These are phyloP conservation scores for Prunus mume DNA, from an alignment of 306 rosid genomes.

Conservation along the genomic window DNA sequence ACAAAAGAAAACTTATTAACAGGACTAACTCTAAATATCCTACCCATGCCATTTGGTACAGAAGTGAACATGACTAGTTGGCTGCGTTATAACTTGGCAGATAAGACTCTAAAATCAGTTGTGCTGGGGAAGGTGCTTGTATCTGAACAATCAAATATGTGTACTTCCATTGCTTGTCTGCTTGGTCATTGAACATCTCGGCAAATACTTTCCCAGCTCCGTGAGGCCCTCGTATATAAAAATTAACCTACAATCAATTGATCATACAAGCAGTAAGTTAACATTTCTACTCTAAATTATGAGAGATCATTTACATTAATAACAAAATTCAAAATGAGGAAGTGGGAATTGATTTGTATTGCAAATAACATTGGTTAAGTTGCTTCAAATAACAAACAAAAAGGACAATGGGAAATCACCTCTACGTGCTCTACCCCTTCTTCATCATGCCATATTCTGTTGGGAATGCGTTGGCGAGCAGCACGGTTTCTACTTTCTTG, in stretches of 20 bases:
- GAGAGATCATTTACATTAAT: not conserved
- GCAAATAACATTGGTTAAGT: not conserved
- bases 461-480: conserved; percentile 95
- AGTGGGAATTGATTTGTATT: not conserved
- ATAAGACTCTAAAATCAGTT: conserved; percentile 84
- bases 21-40: conserved; percentile 10
- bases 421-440: conserved; percentile 87
- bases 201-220: conserved; percentile 83
- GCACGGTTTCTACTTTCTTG: conserved; percentile 98
- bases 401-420: conserved; percentile 38
- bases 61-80: conserved; percentile 29
- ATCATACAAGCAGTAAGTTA: conserved; percentile 12
- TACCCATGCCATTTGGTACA: conserved; percentile 27
- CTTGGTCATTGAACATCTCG: conserved; percentile 81
- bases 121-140: conserved; percentile 70
- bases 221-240: conserved; percentile 82
- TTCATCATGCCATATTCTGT: conserved; percentile 87
- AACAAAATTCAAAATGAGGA: not conserved
- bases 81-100: conserved; percentile 51
- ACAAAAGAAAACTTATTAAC: conserved; percentile 22
- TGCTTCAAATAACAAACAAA: not conserved
- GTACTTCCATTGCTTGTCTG: conserved; percentile 75
- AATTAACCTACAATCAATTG: conserved; percentile 62
- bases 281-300: not conserved
- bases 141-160: conserved; percentile 85